Evolutionary conservation across 257 asterid species (phyloP), one percentile per base, ranked within the genome.

Genomic region (Nicotiana tomentosiformis): DNA sequence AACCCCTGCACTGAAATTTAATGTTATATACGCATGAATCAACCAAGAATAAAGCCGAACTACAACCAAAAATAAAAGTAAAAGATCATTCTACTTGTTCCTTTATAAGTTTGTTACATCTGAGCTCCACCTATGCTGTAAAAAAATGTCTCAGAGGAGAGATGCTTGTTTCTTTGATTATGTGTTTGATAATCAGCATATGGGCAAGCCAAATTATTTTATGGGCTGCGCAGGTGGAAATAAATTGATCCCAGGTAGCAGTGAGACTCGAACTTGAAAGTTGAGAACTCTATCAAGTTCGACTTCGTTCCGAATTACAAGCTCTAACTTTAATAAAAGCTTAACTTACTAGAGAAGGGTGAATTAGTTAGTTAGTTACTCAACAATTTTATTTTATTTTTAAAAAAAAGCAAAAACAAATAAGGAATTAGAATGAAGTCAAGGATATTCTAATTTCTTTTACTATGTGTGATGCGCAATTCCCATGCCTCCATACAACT

Each of bases 1-100:
- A 96, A 86, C 79, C 88, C 97, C 99, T 94, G 97, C 82, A 89
- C 80, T 80, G 83, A 84, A 78, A 86, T 30, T 83, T 78, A 81
- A 83, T 61, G 72, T 87, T 66, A 85, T 85, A 80, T 61, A 56
- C 79, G 83, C 46, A 61, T 76, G 57, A 18, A 85, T 23, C 81
- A 64, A 87, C 82, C 82, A 76, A 26, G 64, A 76, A 51, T 29
- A 76, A 51, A 76, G 62, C 46, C 9, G n/a, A 29, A 51, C 15
- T 15, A 26, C 79, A 72, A 46, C 23, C 61, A 26, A 8, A 76
- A 49, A 9, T 43, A 51, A 76, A 26, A 23, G 64, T 7, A 15
- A 76, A 66, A 26, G 80, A 76, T 76, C 80, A 26, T 76, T 51
- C 80, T 26, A 49, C 64, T 49, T 49, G 64, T 51, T 49, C 80